Percentiles rank a stretch among this genome's conserved stretches.
Evolutionary conservation across 23 red algal genomes (phyloP).

Genomic region (Pyropia haitanensis): DNA sequence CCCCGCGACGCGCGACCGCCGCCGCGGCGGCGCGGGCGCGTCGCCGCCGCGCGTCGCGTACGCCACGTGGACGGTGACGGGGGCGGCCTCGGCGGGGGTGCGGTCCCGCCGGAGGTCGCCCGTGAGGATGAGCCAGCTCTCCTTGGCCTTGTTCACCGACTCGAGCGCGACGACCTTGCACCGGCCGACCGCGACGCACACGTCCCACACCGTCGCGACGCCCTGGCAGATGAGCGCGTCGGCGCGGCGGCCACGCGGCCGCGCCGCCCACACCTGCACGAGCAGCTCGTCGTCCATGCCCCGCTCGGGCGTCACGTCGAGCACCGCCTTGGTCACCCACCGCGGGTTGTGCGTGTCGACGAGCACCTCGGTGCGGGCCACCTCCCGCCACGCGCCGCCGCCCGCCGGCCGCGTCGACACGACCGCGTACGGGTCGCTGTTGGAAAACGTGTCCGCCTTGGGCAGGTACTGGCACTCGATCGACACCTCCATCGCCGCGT

Average conservation of each 20-base stretch:
- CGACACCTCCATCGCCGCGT: slow-evolving; percentile 47
- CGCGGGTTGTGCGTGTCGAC: slow-evolving; percentile 55
- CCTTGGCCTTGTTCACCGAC: slow-evolving; percentile 49
- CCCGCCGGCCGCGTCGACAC: slow-evolving; percentile 41
- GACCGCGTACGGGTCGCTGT: slow-evolving; percentile 45
- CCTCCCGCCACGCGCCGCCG: slow-evolving; percentile 29
- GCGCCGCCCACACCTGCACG: slow-evolving; percentile 29
- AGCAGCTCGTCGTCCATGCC: slow-evolving; percentile 63
- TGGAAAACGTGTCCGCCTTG: slow-evolving; percentile 60
- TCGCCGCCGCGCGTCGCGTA: no score
- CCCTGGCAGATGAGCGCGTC: slow-evolving; percentile 38
- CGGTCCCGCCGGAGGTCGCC: slow-evolving; percentile 17
- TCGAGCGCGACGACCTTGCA: slow-evolving; percentile 70
- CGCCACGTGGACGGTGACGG: no score
- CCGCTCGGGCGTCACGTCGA: slow-evolving; percentile 43
- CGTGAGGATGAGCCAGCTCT: slow-evolving; percentile 47
- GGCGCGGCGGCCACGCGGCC: slow-evolving; percentile 1
- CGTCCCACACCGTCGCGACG: slow-evolving; percentile 53
- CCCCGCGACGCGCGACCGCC: no score
- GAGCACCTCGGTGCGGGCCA: slow-evolving; percentile 43
- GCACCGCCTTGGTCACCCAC: slow-evolving; percentile 46
- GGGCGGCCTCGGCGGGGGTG: slow-evolving; percentile 4
- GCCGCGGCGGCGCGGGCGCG: no score
- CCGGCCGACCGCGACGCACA: slow-evolving; percentile 35
- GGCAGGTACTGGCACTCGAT: slow-evolving; percentile 67